A percentile compares a stretch with the other conserved stretches of the same genome.
These are phyloP conservation scores for Cladosporium sp. DNA, from an alignment of 2,329 filamentous ascomycete species.

Conservation along the genomic window DNA sequence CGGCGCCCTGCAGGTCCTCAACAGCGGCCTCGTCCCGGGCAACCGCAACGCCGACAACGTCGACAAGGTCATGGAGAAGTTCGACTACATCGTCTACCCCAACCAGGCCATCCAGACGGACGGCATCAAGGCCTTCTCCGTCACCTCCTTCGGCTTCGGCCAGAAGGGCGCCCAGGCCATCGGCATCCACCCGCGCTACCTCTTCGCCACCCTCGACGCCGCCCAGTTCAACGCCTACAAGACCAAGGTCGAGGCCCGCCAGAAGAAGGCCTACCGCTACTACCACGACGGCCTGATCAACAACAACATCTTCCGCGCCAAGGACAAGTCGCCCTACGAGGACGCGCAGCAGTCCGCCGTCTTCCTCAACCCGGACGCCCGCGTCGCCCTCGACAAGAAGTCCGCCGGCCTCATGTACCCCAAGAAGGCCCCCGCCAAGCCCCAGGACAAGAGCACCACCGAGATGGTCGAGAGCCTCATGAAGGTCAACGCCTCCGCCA, in stretches of 20 bases:
- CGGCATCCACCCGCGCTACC: conserved; percentile 92
- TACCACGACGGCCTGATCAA: conserved; percentile 98
- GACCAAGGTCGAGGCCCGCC: conserved; percentile 79
- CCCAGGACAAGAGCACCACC: conserved; percentile 58
- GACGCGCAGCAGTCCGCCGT: conserved; percentile 81
- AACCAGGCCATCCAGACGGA: conserved; percentile 94
- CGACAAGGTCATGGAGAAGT: conserved; percentile 93
- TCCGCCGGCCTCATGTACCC: conserved; percentile 71
- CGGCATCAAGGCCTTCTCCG: conserved; percentile 95
- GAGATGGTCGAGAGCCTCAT: conserved; percentile 73
- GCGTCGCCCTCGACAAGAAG: conserved; percentile 82
- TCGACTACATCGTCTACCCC: conserved; percentile 95
- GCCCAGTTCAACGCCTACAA: conserved; percentile 76
- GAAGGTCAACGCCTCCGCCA: conserved; percentile 48
- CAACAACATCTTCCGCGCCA: conserved; percentile 95
- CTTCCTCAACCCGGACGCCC: conserved; percentile 88
- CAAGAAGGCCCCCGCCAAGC: conserved; percentile 59
- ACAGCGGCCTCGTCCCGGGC: conserved; percentile 86
- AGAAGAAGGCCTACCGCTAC: conserved; percentile 98
- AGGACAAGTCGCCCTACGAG: conserved; percentile 82
- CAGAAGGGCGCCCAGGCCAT: conserved; percentile 98
- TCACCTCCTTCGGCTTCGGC: conserved; percentile 98
- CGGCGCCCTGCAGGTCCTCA: conserved; percentile 90
- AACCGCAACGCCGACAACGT: conserved; percentile 98
- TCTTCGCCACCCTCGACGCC: conserved; percentile 90